Conservation (phyloP, 108 stramenopile genomes). For the Halocafeteria seosinensis region DNA sequence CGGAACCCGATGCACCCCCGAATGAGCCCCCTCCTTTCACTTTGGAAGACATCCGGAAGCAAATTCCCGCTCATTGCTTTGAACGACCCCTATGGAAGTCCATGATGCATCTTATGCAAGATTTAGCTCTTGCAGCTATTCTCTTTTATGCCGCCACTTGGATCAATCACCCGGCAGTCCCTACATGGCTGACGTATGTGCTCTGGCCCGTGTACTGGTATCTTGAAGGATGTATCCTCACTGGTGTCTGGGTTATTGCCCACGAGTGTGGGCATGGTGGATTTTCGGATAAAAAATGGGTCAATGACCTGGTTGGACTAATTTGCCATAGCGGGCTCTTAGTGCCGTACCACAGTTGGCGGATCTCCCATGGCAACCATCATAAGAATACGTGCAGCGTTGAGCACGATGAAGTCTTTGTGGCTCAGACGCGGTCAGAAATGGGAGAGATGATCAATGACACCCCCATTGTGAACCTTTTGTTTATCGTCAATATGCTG, state of each 20-base stretch:
- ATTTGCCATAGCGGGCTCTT: slow-evolving; percentile 80
- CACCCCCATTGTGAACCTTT: slow-evolving; percentile 64
- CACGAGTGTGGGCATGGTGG: slow-evolving; percentile 98
- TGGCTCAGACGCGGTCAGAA: slow-evolving; percentile 44
- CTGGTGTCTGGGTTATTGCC: slow-evolving; percentile 93
- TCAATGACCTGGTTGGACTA: slow-evolving; percentile 84
- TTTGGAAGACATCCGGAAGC: neutral
- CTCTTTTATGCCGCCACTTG: neutral
- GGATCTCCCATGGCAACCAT: slow-evolving; percentile 83
- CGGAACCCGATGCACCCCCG: too few species aligned
- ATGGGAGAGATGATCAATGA: slow-evolving; percentile 67
- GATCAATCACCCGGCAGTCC: neutral
- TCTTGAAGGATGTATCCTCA: slow-evolving; percentile 82
- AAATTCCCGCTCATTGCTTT: neutral
- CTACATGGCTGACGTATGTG: neutral
- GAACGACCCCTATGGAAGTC: neutral
- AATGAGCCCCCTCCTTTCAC: neutral
- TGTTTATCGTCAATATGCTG: slow-evolving; percentile 48
- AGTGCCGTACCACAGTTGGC: slow-evolving; percentile 76
- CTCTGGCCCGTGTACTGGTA: slow-evolving; percentile 48
- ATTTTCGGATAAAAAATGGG: slow-evolving; percentile 64
- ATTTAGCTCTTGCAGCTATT: neutral
- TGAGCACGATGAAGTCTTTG: slow-evolving; percentile 77
- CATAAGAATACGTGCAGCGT: slow-evolving; percentile 85
- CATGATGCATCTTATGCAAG: neutral